Evolutionary conservation across 345 rosid genomes (phyloP).

Genomic region (Excoecaria cochinchinensis): DNA sequence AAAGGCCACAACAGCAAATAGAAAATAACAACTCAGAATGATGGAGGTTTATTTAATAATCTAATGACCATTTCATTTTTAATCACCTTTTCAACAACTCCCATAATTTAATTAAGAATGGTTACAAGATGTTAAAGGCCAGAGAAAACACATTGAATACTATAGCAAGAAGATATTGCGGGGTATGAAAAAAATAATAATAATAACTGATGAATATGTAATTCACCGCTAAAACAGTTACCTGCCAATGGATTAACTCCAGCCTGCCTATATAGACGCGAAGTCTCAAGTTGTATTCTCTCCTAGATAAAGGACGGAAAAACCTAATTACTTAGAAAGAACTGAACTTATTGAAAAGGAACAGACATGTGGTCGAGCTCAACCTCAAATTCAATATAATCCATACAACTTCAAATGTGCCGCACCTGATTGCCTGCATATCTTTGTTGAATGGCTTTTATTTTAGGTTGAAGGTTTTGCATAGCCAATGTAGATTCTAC

Average conservation of each 20-base stretch:
- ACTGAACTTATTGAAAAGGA: background rate
- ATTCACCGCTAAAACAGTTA: constrained; percentile 23
- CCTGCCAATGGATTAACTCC: constrained; percentile 99
- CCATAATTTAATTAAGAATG: background rate
- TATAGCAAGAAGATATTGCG: background rate
- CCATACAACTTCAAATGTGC: constrained; percentile 6
- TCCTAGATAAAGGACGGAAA: constrained; percentile 46
- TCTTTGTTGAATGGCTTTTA: constrained; percentile 98
- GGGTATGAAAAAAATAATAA: background rate
- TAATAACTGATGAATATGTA: background rate
- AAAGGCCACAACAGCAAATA: background rate
- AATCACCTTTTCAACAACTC: background rate
- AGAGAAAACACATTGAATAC: background rate
- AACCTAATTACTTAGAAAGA: background rate
- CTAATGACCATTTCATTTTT: background rate
- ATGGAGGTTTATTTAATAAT: background rate
- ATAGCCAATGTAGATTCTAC: constrained; percentile 96
- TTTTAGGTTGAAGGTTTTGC: constrained; percentile 97
- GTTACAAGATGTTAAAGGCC: background rate
- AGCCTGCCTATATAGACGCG: constrained; percentile 85
- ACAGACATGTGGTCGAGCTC: background rate
- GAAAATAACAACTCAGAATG: background rate
- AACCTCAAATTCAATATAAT: constrained; percentile 11
- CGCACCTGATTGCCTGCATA: constrained; percentile 92
- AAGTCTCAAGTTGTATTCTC: constrained; percentile 94